These are phyloP conservation scores for Schizosaccharomyces lindneri DNA, from an alignment of 805 yeast genomes.

Conservation along the genomic window DNA sequence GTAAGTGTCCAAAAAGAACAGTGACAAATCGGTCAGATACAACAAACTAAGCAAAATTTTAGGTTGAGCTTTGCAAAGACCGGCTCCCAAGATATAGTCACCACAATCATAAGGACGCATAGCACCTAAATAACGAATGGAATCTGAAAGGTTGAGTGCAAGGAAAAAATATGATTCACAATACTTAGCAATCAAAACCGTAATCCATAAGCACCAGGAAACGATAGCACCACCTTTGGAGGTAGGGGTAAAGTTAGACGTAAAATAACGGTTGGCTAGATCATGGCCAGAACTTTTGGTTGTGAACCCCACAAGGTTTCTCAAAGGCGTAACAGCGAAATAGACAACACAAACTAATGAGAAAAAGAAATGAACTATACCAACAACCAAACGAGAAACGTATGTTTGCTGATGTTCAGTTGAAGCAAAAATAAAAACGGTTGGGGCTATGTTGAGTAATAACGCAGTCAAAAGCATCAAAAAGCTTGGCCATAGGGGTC, in stretches of 20 bases:
- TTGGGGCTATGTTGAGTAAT: conserved; percentile 56
- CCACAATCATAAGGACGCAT: conserved; percentile 61
- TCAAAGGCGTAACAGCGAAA: conserved; percentile 86
- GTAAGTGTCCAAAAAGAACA: conserved; percentile 95
- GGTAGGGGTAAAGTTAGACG: conserved; percentile 68
- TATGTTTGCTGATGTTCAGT: conserved; percentile 35
- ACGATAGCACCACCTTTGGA: conserved; percentile 83
- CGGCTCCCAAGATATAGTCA: conserved; percentile 82
- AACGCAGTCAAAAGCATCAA: conserved; percentile 45
- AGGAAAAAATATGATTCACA: conserved; percentile 81
- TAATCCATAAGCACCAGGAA: conserved; percentile 75
- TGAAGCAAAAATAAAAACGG: conserved; percentile 62
- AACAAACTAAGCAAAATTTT: conserved; percentile 76
- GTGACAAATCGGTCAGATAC: conserved; percentile 73
- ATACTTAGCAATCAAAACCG: conserved; percentile 73
- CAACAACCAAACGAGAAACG: conserved; percentile 42
- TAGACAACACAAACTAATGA: conserved; percentile 63
- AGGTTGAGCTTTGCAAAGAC: conserved; percentile 65
- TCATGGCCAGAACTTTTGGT: conserved; percentile 65
- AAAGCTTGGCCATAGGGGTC: conserved; percentile 73
- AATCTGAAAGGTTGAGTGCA: conserved; percentile 75
- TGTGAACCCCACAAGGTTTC: conserved; percentile 85
- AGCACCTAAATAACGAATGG: conserved; percentile 67
- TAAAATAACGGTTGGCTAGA: conserved; percentile 83
- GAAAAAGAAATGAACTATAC: conserved; percentile 76